Evolutionary conservation across 2,329 filamentous ascomycete species (phyloP).

Genomic region (Paraphoma chrysanthemicola): DNA sequence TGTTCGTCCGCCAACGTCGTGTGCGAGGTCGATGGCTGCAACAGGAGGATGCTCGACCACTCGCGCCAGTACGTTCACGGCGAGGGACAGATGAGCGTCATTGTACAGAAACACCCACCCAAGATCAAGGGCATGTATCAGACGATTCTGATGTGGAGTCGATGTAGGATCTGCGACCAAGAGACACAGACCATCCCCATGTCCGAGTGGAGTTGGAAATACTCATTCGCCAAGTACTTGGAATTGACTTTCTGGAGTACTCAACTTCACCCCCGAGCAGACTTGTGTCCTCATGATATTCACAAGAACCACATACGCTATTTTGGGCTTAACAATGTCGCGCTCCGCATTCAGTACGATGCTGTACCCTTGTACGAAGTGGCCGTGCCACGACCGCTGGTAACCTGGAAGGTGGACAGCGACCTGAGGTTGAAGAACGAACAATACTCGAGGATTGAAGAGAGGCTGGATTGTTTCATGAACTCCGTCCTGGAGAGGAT

Average conservation of each 20-base stretch:
- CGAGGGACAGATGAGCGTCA: conserved; percentile 89
- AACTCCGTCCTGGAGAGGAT: conserved; percentile 82
- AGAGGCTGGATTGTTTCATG: conserved; percentile 86
- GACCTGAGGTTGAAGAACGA: conserved; percentile 94
- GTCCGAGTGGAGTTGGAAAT: conserved; percentile 95
- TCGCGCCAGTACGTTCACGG: conserved; percentile 97
- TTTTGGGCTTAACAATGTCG: conserved; percentile 86
- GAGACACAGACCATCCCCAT: conserved; percentile 90
- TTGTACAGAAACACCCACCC: conserved; percentile 77
- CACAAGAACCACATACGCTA: conserved; percentile 92
- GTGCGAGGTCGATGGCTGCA: conserved; percentile 85
- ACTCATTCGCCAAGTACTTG: conserved; percentile 98
- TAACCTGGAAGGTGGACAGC: conserved; percentile 98
- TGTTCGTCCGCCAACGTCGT: conserved; percentile 77
- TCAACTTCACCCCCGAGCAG: conserved; percentile 75
- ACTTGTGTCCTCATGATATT: conserved; percentile 87
- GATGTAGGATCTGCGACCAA: conserved; percentile 88
- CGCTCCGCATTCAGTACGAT: conserved; percentile 90
- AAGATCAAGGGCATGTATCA: conserved; percentile 71
- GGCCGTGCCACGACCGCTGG: conserved; percentile 84
- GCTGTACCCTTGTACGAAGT: conserved; percentile 92
- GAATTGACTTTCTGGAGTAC: conserved; percentile 96
- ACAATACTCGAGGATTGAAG: conserved; percentile 80
- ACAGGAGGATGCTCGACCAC: conserved; percentile 87
- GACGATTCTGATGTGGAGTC: conserved; percentile 96